phyloP scores from a whole-genome alignment of 1,284 basidiomycete genomes.

The Cryptococcus sp. region DNA sequence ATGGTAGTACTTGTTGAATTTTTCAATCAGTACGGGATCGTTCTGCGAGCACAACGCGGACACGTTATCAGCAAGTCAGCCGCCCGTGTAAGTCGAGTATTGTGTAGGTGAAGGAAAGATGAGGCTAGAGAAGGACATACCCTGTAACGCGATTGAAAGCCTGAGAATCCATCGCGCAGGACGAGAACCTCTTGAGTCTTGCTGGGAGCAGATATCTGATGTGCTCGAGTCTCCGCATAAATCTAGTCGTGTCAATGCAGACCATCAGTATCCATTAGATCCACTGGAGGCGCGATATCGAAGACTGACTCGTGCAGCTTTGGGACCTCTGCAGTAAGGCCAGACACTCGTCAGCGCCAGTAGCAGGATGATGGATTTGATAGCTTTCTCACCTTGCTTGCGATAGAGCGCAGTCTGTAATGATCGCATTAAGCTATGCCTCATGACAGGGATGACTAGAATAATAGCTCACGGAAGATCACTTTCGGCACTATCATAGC shows the following conservation, averaged over 20 bases:
- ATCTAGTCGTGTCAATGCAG: slow-evolving; percentile 28
- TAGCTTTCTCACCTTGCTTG: slow-evolving; percentile 40
- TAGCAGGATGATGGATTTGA: no score
- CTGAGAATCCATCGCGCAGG: slow-evolving; percentile 51
- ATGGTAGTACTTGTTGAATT: slow-evolving; percentile 53
- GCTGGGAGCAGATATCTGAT: slow-evolving; percentile 12
- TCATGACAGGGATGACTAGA: neutral
- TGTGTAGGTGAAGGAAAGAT: neutral
- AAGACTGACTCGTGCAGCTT: slow-evolving; percentile 46
- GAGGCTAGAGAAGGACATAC: slow-evolving; percentile 25
- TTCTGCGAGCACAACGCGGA: slow-evolving; percentile 27
- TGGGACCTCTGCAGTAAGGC: slow-evolving; percentile 40
- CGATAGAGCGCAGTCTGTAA: slow-evolving; percentile 50
- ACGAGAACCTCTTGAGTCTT: slow-evolving; percentile 48
- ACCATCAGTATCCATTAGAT: neutral
- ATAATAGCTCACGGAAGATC: slow-evolving; percentile 45
- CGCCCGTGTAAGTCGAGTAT: no score
- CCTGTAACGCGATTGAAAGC: slow-evolving; percentile 48
- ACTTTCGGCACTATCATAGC: slow-evolving; percentile 41
- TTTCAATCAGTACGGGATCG: slow-evolving; percentile 50
- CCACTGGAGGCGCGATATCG: neutral
- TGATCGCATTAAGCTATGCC: neutral
- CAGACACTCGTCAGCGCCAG: slow-evolving; percentile 2
- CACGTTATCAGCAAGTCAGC: neutral
- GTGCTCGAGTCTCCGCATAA: slow-evolving; percentile 46